Conservation (phyloP, 1,284 basidiomycete genomes). For the Irpex sp. region DNA sequence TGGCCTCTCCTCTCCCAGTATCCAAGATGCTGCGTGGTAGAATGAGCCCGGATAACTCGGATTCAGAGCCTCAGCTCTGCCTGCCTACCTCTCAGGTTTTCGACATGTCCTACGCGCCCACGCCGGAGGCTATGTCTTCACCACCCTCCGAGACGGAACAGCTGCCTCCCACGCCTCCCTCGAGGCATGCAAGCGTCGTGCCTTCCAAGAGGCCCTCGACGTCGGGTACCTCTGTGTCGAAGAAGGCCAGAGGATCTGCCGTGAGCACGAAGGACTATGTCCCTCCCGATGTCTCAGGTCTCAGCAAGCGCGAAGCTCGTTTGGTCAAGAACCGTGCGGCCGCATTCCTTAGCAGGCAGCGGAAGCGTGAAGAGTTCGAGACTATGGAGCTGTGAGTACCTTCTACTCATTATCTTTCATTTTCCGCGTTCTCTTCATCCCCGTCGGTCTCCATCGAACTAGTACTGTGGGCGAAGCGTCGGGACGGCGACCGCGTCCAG, state of each 20-base stretch:
- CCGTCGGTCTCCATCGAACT: not conserved
- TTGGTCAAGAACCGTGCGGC: constrained; percentile 90
- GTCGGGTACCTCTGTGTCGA: constrained; percentile 33
- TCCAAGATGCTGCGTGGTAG: constrained; percentile 42
- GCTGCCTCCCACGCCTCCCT: constrained; percentile 21
- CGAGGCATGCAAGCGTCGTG: constrained; percentile 24
- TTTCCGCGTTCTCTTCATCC: constrained; percentile 1
- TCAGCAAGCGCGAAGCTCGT: constrained; percentile 85
- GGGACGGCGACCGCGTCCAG: not conserved
- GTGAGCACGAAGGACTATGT: constrained; percentile 79
- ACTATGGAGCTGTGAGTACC: constrained; percentile 74
- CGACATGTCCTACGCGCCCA: constrained; percentile 51
- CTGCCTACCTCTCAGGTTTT: constrained; percentile 67
- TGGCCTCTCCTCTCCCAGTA: constrained; percentile 39
- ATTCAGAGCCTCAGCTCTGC: constrained; percentile 48
- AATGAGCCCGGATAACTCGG: constrained; percentile 39
- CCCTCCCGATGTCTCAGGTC: constrained; percentile 81
- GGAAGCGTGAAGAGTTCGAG: constrained; percentile 91
- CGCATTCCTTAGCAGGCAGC: constrained; percentile 83
- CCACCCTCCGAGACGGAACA: constrained; percentile 21
- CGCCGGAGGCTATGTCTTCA: constrained; percentile 27
- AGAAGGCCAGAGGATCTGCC: constrained; percentile 56
- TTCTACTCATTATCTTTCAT: constrained; percentile 22
- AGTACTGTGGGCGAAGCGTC: not conserved
- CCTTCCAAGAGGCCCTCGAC: constrained; percentile 14